Evolutionary conservation across 2,329 filamentous ascomycete genomes (phyloP), one percentile per base, ranked within the genome.

Genomic region (Apiospora hydei): DNA sequence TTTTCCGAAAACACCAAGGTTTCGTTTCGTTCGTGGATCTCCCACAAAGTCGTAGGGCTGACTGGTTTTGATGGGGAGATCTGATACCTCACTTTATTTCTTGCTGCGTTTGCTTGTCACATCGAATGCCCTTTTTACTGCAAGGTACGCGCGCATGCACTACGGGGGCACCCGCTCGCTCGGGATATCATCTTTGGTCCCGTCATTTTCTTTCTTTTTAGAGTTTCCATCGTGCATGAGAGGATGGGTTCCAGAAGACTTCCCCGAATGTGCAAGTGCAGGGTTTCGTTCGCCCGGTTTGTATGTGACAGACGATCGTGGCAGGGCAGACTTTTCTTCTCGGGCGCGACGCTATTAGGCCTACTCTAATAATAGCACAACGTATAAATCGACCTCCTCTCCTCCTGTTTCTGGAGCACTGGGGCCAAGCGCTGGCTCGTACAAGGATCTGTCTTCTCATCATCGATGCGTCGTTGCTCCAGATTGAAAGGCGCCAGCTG

Each of bases 71-170:
- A 64, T 41, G 34, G 51, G 5, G 51, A 41, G 34, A 64, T 14
- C 30, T 64, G 57, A 64, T 38, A 6, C 34, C 21, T 64, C 57
- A 64, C 41, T 61, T 18, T 10, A 41, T 30, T 64, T 11, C n/a
- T 30, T 64, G 57, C 57, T 13, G n/a, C n/a, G n/a, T n/a, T n/a
- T n/a, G 34, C n/a, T n/a, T 64, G 57, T 41, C 24, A 24, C n/a
- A n/a, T n/a, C 26, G 26, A 30, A 30, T 30, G 26, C 26, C 34
- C 30, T 8, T 10, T 21, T 64, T 64, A 41, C 34, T 64, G 57
- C 57, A 64, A 64, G 57, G 57, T 64, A 64, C 57, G 57, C 57
- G 57, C 57, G 57, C 57, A 64, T 64, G 57, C 57, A 64, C 30
- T 38, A 64, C 57, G 57, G 57, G 57, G 57, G 21, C 34, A 41